These are phyloP conservation scores for Xylaria flabelliformis DNA, from an alignment of 495 filamentous ascomycete species.

Conservation along the genomic window DNA sequence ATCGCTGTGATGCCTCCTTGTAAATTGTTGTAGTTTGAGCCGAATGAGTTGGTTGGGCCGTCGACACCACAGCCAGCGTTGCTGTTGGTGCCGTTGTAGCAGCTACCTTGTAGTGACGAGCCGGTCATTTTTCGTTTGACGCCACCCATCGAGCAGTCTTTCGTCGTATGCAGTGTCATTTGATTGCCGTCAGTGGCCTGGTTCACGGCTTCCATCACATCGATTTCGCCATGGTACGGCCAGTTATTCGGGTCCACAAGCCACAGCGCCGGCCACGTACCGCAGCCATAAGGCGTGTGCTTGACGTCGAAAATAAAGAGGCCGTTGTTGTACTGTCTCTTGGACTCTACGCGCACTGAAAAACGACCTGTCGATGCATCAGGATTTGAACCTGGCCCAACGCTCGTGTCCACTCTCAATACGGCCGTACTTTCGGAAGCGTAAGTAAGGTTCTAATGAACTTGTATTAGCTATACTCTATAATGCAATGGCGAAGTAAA, in stretches of 20 bases:
- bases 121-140: slow-evolving; percentile 55
- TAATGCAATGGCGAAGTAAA: neutral
- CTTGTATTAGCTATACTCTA: slow-evolving; percentile 52
- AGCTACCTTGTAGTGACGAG: slow-evolving; percentile 56
- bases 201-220: slow-evolving; percentile 77
- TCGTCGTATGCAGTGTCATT: slow-evolving; percentile 70
- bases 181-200: slow-evolving; percentile 56
- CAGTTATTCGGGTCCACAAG: slow-evolving; percentile 62
- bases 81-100: slow-evolving; percentile 56
- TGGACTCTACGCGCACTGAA: slow-evolving; percentile 62
- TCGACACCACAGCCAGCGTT: slow-evolving; percentile 64
- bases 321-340: slow-evolving; percentile 58
- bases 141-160: slow-evolving; percentile 62
- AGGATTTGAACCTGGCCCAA: slow-evolving; percentile 40
- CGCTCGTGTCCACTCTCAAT: slow-evolving; percentile 52
- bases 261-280: slow-evolving; percentile 67
- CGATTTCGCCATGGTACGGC: slow-evolving; percentile 74
- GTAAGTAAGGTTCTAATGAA: slow-evolving; percentile 60
- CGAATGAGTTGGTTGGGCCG: slow-evolving; percentile 52
- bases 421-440: slow-evolving; percentile 52
- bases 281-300: slow-evolving; percentile 65
- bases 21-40: slow-evolving; percentile 60
- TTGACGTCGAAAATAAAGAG: slow-evolving; percentile 66
- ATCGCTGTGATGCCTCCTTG: slow-evolving; percentile 68
- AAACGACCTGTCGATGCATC: slow-evolving; percentile 56